Evolutionary conservation across 306 rosid genomes (phyloP), one percentile per base, ranked within the genome.

Genomic region (Bauhinia variegata): DNA sequence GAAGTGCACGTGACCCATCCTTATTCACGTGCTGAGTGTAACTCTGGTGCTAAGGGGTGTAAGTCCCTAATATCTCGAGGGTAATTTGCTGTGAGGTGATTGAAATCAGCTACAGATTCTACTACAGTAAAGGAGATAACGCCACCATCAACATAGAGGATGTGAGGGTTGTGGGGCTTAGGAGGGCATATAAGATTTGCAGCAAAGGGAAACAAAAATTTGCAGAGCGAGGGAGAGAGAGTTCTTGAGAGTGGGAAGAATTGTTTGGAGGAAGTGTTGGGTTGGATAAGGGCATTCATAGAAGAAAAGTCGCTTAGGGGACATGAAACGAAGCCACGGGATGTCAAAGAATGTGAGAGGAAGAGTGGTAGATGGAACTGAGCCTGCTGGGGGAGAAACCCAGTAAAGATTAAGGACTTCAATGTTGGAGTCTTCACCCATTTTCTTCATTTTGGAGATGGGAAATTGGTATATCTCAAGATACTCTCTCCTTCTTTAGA

Each of bases 181-280:
- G 67, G 39, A 28, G 53, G 67, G 19, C 44, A 32, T 16, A 43
- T 10, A 8, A 61, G 41, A 15, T 42, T 28, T 23, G 23, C 23
- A 5, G 67, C 52, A 36, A 42, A 60, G 18, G 68, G 76, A 43
- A 60, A 60, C 62, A 71, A 60, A 28, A 39, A 36, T 50, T n/a
- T 60, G 62, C 46, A 71, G 68, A 15, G 62, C 17, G 46, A 71
- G 19, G 44, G 76, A 71, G 14, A 70, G 67, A 48, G 68, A 60
- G 60, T 23, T 46, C 11, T 49, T 70, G 43, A 70, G 68, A 37
- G 39, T 2, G 31, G 75, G 67, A 60, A 60, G 47, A 33, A 60
- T 6, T 44, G 36, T 3, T 41, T 39, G 11, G 3, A 10, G 0
- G 65, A 60, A 60, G n/a, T n/a, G n/a, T n/a, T n/a, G n/a, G n/a